Conservation (phyloP, 768 basidiomycete species). For the Hysterangium stoloniferum region DNA sequence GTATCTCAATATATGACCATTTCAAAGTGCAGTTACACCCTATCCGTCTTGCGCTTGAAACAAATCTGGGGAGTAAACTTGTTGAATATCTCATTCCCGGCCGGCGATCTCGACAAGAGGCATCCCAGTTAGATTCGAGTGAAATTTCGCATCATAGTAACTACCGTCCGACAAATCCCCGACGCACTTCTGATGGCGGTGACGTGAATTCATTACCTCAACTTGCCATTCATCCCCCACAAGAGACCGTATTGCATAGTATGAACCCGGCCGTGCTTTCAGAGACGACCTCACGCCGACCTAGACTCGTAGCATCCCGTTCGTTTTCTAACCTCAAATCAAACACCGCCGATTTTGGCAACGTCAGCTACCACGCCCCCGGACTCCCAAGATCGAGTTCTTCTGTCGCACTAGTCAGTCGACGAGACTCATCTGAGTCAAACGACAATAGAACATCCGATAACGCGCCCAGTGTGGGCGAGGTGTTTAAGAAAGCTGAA, state of each 20-base stretch:
- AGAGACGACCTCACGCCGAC: background rate
- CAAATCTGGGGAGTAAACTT: constrained; percentile 68
- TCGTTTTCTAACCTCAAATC: constrained; percentile 11
- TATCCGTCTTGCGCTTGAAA: constrained; percentile 79
- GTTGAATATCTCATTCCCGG: constrained; percentile 86
- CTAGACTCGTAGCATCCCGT: constrained; percentile 1
- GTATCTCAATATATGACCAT: constrained; percentile 80
- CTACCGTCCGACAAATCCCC: too few species aligned
- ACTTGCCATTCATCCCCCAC: background rate
- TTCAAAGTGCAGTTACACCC: constrained; percentile 82
- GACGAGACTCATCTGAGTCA: background rate
- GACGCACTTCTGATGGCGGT: too few species aligned
- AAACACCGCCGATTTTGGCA: background rate
- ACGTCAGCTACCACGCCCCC: constrained; percentile 3
- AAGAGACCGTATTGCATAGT: background rate
- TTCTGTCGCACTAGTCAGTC: background rate
- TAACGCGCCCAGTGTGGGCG: background rate
- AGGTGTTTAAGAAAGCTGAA: constrained; percentile 7
- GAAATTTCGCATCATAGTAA: constrained; percentile 9
- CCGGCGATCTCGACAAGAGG: constrained; percentile 25
- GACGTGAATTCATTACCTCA: background rate
- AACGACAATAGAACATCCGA: background rate
- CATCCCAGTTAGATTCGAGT: background rate
- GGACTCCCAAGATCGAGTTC: constrained; percentile 9
- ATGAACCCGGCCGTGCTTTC: too few species aligned